These are phyloP conservation scores for Pochonia chlamydosporia DNA, from an alignment of 2,329 filamentous ascomycete species.

Conservation along the genomic window DNA sequence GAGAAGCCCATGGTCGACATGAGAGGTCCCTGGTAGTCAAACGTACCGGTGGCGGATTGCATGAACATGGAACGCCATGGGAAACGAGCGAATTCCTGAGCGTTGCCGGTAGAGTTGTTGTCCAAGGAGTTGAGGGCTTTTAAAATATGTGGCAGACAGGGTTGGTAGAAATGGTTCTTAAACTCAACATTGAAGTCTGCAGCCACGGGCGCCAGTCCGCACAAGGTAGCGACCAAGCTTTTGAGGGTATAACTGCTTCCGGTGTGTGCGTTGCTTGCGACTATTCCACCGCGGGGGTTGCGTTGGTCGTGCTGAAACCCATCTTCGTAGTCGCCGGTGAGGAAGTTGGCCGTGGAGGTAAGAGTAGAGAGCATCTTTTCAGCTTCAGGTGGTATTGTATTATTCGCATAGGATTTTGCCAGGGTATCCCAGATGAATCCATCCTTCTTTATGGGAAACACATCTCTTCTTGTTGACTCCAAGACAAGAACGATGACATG, in stretches of 20 bases:
- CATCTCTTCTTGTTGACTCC: constrained; percentile 37
- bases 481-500: constrained; percentile 36
- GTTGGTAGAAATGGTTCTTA: constrained; percentile 36
- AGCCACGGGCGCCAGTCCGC: constrained; percentile 34
- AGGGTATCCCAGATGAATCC: constrained; percentile 31
- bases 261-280: constrained; percentile 31
- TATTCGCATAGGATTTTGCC: constrained; percentile 23
- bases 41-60: constrained; percentile 25
- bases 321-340: constrained; percentile 28
- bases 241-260: constrained; percentile 38
- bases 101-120: too few species aligned
- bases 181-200: constrained; percentile 37
- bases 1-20: constrained; percentile 25
- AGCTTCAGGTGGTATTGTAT: constrained; percentile 24
- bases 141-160: constrained; percentile 34
- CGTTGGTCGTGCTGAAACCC: constrained; percentile 20
- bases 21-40: constrained; percentile 26
- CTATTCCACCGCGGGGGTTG: constrained; percentile 33
- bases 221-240: constrained; percentile 34
- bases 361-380: constrained; percentile 20
- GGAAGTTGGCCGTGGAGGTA: constrained; percentile 24
- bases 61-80: constrained; percentile 27
- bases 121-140: constrained; percentile 23
- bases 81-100: too few species aligned
- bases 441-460: constrained; percentile 36